Evolutionary conservation across 2,329 filamentous ascomycete genomes (phyloP).

Genomic region (Cordyceps tenuipes): DNA sequence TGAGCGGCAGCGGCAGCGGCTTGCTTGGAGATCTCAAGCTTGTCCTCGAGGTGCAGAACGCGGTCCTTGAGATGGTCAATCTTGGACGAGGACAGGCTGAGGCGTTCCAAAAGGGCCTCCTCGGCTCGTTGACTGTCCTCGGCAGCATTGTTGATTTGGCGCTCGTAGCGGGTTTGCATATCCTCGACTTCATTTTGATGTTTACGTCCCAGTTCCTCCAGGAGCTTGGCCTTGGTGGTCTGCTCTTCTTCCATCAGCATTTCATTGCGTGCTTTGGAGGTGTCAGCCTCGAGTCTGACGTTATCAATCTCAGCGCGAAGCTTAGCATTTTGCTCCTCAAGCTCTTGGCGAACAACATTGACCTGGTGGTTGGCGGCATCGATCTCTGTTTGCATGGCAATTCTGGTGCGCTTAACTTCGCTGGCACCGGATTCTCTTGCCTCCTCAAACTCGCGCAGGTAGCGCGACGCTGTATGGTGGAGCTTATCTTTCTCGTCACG

Average conservation of each 20-base stretch:
- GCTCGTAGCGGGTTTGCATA: slow-evolving; percentile 65
- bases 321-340: slow-evolving; percentile 69
- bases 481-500: slow-evolving; percentile 63
- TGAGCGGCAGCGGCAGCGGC: slow-evolving; percentile 76
- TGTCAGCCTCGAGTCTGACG: slow-evolving; percentile 70
- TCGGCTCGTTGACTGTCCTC: slow-evolving; percentile 80
- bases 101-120: slow-evolving; percentile 68
- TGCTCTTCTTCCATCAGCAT: slow-evolving; percentile 77
- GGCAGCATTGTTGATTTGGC: slow-evolving; percentile 60
- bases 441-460: slow-evolving; percentile 76
- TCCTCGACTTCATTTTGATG: slow-evolving; percentile 66
- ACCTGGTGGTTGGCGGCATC: slow-evolving; percentile 79
- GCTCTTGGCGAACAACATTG: slow-evolving; percentile 70
- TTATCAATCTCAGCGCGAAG: slow-evolving; percentile 70
- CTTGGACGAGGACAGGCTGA: slow-evolving; percentile 77
- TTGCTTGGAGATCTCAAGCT: slow-evolving; percentile 80
- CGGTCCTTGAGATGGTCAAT: slow-evolving; percentile 80
- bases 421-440: slow-evolving; percentile 69
- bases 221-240: slow-evolving; percentile 52
- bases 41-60: slow-evolving; percentile 77
- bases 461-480: slow-evolving; percentile 58
- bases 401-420: slow-evolving; percentile 73
- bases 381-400: slow-evolving; percentile 71
- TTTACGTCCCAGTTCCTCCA: slow-evolving; percentile 45
- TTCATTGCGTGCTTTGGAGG: slow-evolving; percentile 70